Conservation (phyloP, 805 yeast genomes). For the Suhomyces vadensis region DNA sequence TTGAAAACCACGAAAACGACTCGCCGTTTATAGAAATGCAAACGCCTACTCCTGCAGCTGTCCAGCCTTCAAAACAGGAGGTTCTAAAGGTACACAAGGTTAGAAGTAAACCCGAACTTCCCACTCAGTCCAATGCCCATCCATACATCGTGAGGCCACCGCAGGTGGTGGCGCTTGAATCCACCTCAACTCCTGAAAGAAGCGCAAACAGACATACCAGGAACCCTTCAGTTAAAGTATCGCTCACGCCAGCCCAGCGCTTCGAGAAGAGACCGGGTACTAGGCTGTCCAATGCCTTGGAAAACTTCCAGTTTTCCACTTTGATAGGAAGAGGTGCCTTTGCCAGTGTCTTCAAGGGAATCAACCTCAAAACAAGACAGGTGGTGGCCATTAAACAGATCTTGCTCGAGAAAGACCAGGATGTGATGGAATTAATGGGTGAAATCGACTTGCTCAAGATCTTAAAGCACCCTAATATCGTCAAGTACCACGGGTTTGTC, state of each 20-base stretch:
- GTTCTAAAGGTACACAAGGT: conserved; percentile 8
- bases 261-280: conserved; percentile 45
- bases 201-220: conserved; percentile 16
- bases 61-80: not conserved
- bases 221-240: conserved; percentile 37
- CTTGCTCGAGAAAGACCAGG: conserved; percentile 51
- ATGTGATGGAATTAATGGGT: conserved; percentile 52
- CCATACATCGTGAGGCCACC: conserved; percentile 1
- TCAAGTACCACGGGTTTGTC: conserved; percentile 67
- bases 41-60: conserved; percentile 1
- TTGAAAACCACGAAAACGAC: conserved; percentile 15
- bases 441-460: conserved; percentile 68
- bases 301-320: conserved; percentile 54
- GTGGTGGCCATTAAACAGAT: conserved; percentile 82
- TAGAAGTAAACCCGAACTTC: not conserved
- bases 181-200: conserved; percentile 1
- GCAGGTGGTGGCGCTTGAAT: not conserved
- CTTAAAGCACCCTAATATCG: conserved; percentile 65
- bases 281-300: conserved; percentile 42
- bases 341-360: conserved; percentile 81
- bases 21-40: conserved; percentile 20
- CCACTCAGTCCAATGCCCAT: not conserved
- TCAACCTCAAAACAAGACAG: conserved; percentile 62
- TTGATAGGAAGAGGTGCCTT: conserved; percentile 89
- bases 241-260: conserved; percentile 54